Conservation (phyloP, 345 rosid genomes). For the Viola odorata region DNA sequence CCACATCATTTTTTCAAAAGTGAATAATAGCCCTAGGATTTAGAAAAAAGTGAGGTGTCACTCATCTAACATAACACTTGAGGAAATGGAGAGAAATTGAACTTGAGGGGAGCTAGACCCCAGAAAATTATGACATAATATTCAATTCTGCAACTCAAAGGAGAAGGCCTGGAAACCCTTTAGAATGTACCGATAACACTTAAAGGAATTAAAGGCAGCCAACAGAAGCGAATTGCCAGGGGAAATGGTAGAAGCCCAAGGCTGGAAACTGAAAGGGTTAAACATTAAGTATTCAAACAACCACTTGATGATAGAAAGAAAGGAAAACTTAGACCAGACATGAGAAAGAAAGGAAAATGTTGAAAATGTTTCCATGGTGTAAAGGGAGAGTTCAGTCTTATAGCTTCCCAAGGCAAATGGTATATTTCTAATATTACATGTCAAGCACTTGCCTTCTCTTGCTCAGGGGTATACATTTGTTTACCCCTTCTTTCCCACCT, state of each 20-base stretch:
- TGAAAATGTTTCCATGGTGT: not conserved
- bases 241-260: not conserved
- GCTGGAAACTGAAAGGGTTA: not conserved
- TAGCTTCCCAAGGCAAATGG: not conserved
- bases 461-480: constrained; percentile 72
- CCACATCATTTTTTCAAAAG: too few relatives aligned
- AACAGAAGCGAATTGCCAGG: not conserved
- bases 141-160: too few relatives aligned
- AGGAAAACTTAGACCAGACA: not conserved
- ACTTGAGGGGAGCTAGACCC: too few relatives aligned
- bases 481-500: constrained; percentile 99
- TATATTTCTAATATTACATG: not conserved
- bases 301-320: not conserved
- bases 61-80: too few relatives aligned
- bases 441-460: constrained; percentile 51
- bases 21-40: too few relatives aligned
- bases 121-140: too few relatives aligned
- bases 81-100: too few relatives aligned
- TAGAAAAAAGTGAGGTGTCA: too few relatives aligned
- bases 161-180: too few relatives aligned
- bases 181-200: too few relatives aligned
- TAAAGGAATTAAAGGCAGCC: not conserved
- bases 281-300: not conserved
- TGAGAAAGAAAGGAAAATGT: not conserved
- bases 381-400: too few relatives aligned